Evolutionary conservation across 352 stramenopile genomes (phyloP).

Genomic region (Phytophthora chlamydospora): DNA sequence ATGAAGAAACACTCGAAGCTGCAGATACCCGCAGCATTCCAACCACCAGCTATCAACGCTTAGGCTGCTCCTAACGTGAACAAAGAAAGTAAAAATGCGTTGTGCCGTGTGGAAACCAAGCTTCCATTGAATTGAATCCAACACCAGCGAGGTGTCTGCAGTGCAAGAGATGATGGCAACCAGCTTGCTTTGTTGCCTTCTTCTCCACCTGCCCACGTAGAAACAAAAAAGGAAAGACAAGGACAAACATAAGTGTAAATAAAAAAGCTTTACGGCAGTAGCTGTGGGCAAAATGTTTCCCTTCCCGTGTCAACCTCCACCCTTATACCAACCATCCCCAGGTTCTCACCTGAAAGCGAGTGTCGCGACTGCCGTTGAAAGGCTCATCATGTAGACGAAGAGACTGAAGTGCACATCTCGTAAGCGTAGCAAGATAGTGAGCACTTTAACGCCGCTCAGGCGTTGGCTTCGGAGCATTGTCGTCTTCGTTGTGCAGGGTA

Average conservation of each 20-base stretch:
- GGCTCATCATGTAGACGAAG: constrained; percentile 31
- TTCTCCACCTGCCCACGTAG: neutral
- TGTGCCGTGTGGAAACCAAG: constrained; percentile 4
- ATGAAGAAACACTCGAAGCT: constrained; percentile 64
- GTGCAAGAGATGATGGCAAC: neutral
- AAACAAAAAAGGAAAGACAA: too few relatives aligned
- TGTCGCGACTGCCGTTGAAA: constrained; percentile 15
- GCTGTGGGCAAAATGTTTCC: neutral
- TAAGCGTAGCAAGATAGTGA: constrained; percentile 19
- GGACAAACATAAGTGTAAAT: constrained; percentile 21
- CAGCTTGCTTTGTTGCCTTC: neutral
- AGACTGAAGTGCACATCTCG: constrained; percentile 14
- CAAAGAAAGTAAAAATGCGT: neutral
- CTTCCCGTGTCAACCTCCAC: neutral
- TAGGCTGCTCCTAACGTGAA: constrained; percentile 14
- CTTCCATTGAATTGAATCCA: neutral
- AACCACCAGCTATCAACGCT: constrained; percentile 43
- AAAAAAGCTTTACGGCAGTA: constrained; percentile 16
- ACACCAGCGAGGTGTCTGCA: neutral
- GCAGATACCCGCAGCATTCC: constrained; percentile 53
- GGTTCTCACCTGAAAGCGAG: constrained; percentile 19
- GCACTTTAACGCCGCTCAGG: constrained; percentile 5
- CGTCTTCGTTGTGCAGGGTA: constrained; percentile 32
- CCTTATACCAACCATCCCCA: neutral
- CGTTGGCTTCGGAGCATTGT: constrained; percentile 15